phyloP scores from a whole-genome alignment of 148 eudicot species.

The Rheum nobile region DNA sequence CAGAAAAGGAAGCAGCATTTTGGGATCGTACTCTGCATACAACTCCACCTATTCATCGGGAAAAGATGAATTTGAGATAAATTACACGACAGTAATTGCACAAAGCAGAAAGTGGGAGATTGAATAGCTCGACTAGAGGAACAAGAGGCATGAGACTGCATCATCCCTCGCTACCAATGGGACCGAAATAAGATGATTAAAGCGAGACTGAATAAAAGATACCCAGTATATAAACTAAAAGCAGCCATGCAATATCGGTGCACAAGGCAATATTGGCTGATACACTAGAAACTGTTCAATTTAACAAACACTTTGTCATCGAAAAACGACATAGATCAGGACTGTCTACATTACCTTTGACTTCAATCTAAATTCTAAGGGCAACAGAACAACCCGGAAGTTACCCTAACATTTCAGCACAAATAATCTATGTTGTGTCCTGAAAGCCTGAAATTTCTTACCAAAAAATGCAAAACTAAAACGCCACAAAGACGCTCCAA shows the following conservation, averaged over 20 bases:
- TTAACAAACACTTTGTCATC: neutral
- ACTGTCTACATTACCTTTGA: neutral
- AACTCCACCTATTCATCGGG: slow-evolving; percentile 71
- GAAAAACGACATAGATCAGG: neutral
- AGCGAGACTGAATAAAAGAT: neutral
- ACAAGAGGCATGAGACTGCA: neutral
- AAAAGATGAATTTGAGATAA: slow-evolving; percentile 8
- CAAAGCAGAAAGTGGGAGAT: neutral
- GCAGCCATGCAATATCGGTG: neutral
- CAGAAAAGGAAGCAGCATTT: slow-evolving; percentile 87
- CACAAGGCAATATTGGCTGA: neutral
- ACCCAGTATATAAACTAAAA: neutral
- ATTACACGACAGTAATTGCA: neutral
- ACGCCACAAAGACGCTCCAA: neutral
- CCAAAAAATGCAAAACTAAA: neutral
- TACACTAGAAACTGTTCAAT: too few species aligned
- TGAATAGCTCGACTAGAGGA: neutral
- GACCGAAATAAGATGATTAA: neutral
- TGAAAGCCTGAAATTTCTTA: neutral
- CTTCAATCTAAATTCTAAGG: neutral
- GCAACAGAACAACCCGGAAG: neutral
- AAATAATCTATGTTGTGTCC: neutral
- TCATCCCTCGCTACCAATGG: neutral
- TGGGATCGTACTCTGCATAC: slow-evolving; percentile 80
- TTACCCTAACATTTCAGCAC: neutral